Evolutionary conservation across 2,329 filamentous ascomycete genomes (phyloP), one percentile per base, ranked within the genome.

Genomic region (Venturia asperata): DNA sequence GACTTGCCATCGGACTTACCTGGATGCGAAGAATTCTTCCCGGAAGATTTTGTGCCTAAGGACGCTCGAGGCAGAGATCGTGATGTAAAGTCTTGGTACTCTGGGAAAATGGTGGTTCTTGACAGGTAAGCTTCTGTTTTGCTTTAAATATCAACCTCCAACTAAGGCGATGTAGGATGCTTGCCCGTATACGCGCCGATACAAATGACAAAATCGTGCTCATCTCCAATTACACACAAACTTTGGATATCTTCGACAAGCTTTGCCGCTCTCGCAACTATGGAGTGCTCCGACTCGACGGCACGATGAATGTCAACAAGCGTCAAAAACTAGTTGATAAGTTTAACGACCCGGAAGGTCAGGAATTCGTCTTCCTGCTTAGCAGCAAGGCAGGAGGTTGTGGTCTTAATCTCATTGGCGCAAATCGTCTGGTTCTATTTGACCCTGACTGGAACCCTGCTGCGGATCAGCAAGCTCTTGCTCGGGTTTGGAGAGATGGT

Each of bases 151-250:
- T 9, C 15, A 43, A 47, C 43, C 60, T 27, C 19, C 43, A n/a
- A 58, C 30, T 58, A 58, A 58, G n/a, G 34, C 37, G 19, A 3
- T 47, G 43, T 24, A 70, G 76, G 66, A 99, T 99, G 95, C 85
- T 99, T 62, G 91, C 92, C 42, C 89, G 93, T 37, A 99, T 99
- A 70, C 90, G 91, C 19, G 88, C 92, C 71, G 93, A 97, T 72
- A 97, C 94, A 0, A 97, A 96, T 71, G 94, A 99, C 83, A 99
- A 99, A 77, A 99, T 99, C 71, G 94, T 99, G 15, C 85, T 99
- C 66, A 99, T 99, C 76, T 96, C 91, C 76, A 99, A 99, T 74
- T 99, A 97, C 77, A 99, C 94, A 0, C 90, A 94, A 71, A 99
- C 94, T 0, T 83, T 99, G 4, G 94, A 99, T 75, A 82, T 99